phyloP scores from a whole-genome alignment of 2,329 filamentous ascomycete species.

The Penicillium sclerotigenum region DNA sequence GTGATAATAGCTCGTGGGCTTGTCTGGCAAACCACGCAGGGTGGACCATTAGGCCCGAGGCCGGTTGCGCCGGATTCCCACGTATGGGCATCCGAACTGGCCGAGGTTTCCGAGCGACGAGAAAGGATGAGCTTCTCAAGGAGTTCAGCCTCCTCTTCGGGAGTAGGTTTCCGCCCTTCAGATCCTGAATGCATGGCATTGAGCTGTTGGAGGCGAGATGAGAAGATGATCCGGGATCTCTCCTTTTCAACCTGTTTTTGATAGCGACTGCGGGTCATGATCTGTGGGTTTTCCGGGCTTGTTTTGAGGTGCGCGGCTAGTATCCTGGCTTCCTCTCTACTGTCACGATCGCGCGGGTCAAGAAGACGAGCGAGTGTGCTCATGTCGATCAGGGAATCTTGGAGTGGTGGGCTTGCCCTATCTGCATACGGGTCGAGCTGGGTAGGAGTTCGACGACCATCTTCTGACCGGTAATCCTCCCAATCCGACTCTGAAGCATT shows the following conservation, averaged over 20 bases:
- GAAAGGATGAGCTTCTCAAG: constrained; percentile 60
- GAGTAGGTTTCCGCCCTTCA: constrained; percentile 35
- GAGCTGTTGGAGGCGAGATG: constrained; percentile 39
- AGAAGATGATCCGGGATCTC: constrained; percentile 64
- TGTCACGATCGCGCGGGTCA: constrained; percentile 72
- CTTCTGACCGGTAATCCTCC: constrained; percentile 48
- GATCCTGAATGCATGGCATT: constrained; percentile 10
- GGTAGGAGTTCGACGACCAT: constrained; percentile 67
- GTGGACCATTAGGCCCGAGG: constrained; percentile 70
- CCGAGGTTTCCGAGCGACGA: constrained; percentile 41
- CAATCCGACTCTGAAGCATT: constrained; percentile 50
- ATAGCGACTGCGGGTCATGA: constrained; percentile 80
- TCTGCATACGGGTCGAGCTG: constrained; percentile 57
- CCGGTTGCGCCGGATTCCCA: constrained; percentile 72
- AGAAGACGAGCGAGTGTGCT: constrained; percentile 74
- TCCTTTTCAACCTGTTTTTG: constrained; percentile 65
- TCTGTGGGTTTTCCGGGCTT: constrained; percentile 47
- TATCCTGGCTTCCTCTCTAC: constrained; percentile 75
- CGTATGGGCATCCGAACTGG: constrained; percentile 28
- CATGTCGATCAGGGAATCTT: constrained; percentile 63
- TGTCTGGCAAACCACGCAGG: constrained; percentile 90
- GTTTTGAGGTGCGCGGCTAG: constrained; percentile 75
- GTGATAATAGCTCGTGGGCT: constrained; percentile 84
- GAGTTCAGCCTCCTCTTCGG: constrained; percentile 56
- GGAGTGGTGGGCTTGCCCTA: constrained; percentile 51